Evolutionary conservation across 257 asterid genomes (phyloP).

Genomic region (Ilex aquifolium): DNA sequence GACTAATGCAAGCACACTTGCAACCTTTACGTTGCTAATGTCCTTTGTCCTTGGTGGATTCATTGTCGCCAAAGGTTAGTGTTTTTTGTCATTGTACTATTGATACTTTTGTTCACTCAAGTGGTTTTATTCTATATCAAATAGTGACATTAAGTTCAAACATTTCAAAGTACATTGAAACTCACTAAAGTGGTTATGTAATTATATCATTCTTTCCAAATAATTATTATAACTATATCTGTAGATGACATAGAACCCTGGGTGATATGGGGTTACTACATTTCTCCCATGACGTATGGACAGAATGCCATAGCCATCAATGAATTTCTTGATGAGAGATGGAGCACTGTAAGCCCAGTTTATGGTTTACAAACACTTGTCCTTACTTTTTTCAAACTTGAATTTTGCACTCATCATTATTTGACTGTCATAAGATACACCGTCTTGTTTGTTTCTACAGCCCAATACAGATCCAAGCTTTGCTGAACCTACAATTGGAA

Average conservation of each 20-base stretch:
- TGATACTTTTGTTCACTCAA: neutral
- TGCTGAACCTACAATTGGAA: conserved; percentile 2
- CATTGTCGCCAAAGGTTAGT: conserved; percentile 75
- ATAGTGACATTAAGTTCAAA: conserved; percentile 14
- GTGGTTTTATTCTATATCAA: conserved; percentile 25
- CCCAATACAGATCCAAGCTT: neutral
- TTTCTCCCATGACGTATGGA: conserved; percentile 86
- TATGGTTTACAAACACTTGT: conserved; percentile 3
- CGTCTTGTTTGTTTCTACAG: neutral
- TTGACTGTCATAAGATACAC: too few species aligned
- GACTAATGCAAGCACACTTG: conserved; percentile 75
- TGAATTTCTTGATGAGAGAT: conserved; percentile 74
- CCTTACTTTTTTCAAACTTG: neutral
- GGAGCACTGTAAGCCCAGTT: conserved; percentile 64
- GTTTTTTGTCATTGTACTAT: neutral
- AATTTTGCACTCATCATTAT: too few species aligned
- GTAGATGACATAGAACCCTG: conserved; percentile 78
- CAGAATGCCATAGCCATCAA: conserved; percentile 82
- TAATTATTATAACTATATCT: neutral
- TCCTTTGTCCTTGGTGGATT: conserved; percentile 94
- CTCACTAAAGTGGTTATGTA: too few species aligned
- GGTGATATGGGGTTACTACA: conserved; percentile 79
- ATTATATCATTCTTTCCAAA: too few species aligned
- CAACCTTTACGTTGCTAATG: conserved; percentile 79
- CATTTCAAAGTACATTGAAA: too few species aligned